Percentiles rank a stretch among this genome's conserved stretches.
These are phyloP conservation scores for Acanthamoeba sp. DNA, from an alignment of 208 protist genomes.

Conservation along the genomic window DNA sequence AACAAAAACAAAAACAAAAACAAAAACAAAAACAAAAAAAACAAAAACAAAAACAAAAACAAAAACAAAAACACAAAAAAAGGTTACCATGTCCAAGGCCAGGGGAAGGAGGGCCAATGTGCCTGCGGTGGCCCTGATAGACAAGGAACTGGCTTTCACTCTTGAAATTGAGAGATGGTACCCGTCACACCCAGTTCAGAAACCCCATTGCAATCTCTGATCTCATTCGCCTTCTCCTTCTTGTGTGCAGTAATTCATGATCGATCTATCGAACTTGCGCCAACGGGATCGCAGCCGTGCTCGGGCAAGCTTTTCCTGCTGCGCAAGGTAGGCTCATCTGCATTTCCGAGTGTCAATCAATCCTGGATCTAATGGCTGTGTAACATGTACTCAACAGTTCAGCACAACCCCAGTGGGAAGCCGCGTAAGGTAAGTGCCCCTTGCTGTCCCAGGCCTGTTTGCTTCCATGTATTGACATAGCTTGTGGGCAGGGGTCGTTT, in stretches of 20 bases:
- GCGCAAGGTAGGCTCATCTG: background rate
- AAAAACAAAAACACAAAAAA: too few relatives aligned
- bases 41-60: too few relatives aligned
- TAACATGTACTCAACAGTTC: background rate
- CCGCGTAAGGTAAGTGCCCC: background rate
- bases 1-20: too few relatives aligned
- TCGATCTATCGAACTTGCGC: constrained; percentile 54
- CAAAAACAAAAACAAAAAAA: too few relatives aligned
- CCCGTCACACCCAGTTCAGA: background rate
- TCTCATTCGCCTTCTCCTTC: too few relatives aligned
- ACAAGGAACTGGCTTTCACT: background rate
- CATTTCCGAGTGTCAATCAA: background rate
- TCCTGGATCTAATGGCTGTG: background rate
- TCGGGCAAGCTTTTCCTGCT: background rate
- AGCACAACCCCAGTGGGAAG: constrained; percentile 32
- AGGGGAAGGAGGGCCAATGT: background rate
- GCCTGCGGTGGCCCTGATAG: background rate
- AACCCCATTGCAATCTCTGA: background rate
- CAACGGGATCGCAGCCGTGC: background rate
- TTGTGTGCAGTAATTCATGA: background rate
- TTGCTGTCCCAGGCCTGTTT: too few relatives aligned
- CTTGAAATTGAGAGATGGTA: constrained; percentile 46
- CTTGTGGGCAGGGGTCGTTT: background rate
- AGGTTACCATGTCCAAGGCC: background rate
- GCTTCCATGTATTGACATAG: background rate